Base-by-base conservation (phyloP, 352 stramenopile species). In the Pythium rishiriense region DNA sequence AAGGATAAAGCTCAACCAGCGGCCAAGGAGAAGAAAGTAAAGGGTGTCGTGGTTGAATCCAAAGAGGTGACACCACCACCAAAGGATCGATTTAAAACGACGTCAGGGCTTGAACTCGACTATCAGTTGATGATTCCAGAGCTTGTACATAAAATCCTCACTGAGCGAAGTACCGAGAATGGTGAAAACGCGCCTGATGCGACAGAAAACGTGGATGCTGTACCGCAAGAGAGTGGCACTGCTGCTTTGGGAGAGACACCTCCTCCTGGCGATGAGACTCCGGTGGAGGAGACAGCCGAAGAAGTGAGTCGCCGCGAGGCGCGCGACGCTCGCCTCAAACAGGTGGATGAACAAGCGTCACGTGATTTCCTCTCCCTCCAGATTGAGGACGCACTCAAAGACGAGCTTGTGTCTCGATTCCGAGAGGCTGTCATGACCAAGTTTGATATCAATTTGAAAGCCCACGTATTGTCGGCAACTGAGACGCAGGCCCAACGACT, bases 381-480 rank as follows among this genome's bases (percentile, higher is more conserved):
- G 21, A 65, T 90, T 24, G 57, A 64, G 7, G 26, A 43, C 12
- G 49, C 45, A 0, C 73, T 64, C 9, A 33, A 61, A 41, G 35
- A 64, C 14, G 24, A 24, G 47, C 58, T 72, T 17, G 31, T 72
- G 2, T 15, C 55, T 5, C 17, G 29, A 19, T 80, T 90, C 47
- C 70, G 79, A 52, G 72, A 81, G 22, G 67, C 62, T 6, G 70
- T 88, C 21, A 35, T 92, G 14, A 73, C 62, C 1, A 75, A 74
- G 12, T 82, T 85, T 46, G 78, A 88, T 47, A 46, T 29, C 6
- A 64, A 73, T 19, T 64, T 64, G 62, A 50, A 55, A 53, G 17
- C 62, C 25, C 28, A 81, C 51, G 17, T 62, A 19, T 8, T 45
- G 4, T 54, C 31, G 3, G 65, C 65, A 17, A 6, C 22, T 4